These are phyloP conservation scores for Monosporascus sp. DNA, from an alignment of 2,329 filamentous ascomycete genomes.

Conservation along the genomic window DNA sequence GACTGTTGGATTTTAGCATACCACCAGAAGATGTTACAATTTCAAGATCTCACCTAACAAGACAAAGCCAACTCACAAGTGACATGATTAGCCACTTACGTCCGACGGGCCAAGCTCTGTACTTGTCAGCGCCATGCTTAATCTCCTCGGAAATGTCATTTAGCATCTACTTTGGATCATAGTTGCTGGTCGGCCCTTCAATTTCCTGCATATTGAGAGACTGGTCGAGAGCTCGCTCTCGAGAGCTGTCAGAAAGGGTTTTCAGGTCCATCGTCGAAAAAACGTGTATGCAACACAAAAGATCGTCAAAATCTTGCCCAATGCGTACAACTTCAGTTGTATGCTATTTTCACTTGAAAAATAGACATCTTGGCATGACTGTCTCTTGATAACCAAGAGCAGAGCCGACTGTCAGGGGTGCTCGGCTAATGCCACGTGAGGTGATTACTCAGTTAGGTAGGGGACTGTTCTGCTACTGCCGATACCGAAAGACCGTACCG, in stretches of 20 bases:
- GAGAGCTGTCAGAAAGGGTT: neutral
- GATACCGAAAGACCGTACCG: slow-evolving; percentile 6
- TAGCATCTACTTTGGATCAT: neutral
- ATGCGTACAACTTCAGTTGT: neutral
- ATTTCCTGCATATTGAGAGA: neutral
- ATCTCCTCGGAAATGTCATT: neutral
- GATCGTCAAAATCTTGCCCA: neutral
- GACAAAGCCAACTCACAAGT: slow-evolving; percentile 8
- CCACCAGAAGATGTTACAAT: neutral
- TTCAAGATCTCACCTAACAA: slow-evolving; percentile 9
- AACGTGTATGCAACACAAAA: neutral
- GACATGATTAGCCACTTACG: slow-evolving; percentile 8
- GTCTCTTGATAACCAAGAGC: neutral
- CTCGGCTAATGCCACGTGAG: slow-evolving; percentile 4
- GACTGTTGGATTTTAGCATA: slow-evolving; percentile 3
- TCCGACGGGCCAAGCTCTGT: slow-evolving; percentile 7
- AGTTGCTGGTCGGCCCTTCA: neutral
- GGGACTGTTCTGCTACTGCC: slow-evolving; percentile 1
- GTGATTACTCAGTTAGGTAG: neutral
- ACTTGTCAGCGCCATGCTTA: slow-evolving; percentile 3
- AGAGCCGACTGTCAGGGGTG: slow-evolving; percentile 1
- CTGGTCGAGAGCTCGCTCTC: neutral
- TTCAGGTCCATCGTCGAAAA: neutral
- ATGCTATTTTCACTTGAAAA: neutral
- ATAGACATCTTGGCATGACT: neutral